These are phyloP conservation scores for Plantago major DNA, from an alignment of 257 asterid genomes.

Conservation along the genomic window DNA sequence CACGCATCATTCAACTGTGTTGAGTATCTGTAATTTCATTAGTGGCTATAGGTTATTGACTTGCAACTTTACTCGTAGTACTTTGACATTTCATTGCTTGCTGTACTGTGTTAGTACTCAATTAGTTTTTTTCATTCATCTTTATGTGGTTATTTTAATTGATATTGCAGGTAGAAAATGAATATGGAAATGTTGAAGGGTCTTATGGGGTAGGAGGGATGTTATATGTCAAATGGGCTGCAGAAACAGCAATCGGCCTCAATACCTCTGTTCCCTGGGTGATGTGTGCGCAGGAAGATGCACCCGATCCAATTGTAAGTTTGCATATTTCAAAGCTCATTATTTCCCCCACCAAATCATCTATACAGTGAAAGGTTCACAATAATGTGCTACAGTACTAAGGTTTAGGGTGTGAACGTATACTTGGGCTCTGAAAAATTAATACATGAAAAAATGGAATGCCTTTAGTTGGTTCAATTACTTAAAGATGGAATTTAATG, in stretches of 20 bases:
- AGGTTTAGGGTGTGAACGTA: too few species aligned
- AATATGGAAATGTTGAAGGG: slow-evolving; percentile 72
- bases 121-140: not conserved
- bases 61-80: not conserved
- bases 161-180: slow-evolving; percentile 61
- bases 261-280: slow-evolving; percentile 84
- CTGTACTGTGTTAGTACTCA: slow-evolving; percentile 3
- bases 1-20: too few species aligned
- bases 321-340: not conserved
- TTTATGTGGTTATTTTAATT: slow-evolving; percentile 2
- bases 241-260: slow-evolving; percentile 64
- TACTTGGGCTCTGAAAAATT: not conserved
- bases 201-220: slow-evolving; percentile 61
- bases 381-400: too few species aligned
- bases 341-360: not conserved
- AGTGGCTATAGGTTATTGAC: too few species aligned
- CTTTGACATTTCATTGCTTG: not conserved
- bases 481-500: slow-evolving; percentile 12
- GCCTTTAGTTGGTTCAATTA: not conserved
- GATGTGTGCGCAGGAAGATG: slow-evolving; percentile 69
- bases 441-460: slow-evolving; percentile 3
- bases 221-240: slow-evolving; percentile 74
- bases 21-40: too few species aligned
- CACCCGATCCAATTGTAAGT: slow-evolving; percentile 75
- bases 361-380: not conserved